Conservation (phyloP, 352 stramenopile species). For the Achlya hypogyna region DNA sequence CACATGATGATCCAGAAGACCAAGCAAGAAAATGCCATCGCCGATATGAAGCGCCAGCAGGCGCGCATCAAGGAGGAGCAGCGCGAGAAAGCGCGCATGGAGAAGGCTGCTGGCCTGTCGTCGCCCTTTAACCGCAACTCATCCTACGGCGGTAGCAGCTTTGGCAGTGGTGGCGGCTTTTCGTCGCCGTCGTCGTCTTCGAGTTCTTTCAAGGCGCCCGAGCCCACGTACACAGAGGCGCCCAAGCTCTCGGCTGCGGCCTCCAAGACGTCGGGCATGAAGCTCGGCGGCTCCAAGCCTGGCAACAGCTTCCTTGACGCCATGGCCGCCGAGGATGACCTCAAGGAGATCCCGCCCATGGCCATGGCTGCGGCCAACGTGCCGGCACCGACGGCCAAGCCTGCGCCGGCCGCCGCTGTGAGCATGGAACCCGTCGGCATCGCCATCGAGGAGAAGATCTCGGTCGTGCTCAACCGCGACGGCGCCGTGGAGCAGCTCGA, state of each 20-base stretch:
- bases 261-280: constrained; percentile 53
- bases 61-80: constrained; percentile 83
- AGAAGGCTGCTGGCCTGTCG: constrained; percentile 57
- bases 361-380: constrained; percentile 27
- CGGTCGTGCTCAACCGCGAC: constrained; percentile 70
- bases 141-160: constrained; percentile 32
- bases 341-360: constrained; percentile 82
- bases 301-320: constrained; percentile 81
- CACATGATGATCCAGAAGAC: constrained; percentile 96
- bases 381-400: constrained; percentile 47
- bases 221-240: constrained; percentile 45
- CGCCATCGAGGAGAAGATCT: constrained; percentile 83
- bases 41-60: constrained; percentile 85
- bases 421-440: constrained; percentile 74
- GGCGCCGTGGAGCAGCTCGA: constrained; percentile 76
- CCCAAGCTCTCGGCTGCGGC: constrained; percentile 30
- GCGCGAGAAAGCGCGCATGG: constrained; percentile 65
- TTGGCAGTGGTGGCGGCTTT: constrained; percentile 55
- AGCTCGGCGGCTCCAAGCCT: constrained; percentile 38
- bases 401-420: constrained; percentile 48
- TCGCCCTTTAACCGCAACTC: constrained; percentile 26
- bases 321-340: constrained; percentile 75
- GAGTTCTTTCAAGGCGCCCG: constrained; percentile 20
- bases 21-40: constrained; percentile 86
- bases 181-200: constrained; percentile 25